Evolutionary conservation across 2,329 filamentous ascomycete genomes (phyloP).

Genomic region (Microcyclospora pomicola): DNA sequence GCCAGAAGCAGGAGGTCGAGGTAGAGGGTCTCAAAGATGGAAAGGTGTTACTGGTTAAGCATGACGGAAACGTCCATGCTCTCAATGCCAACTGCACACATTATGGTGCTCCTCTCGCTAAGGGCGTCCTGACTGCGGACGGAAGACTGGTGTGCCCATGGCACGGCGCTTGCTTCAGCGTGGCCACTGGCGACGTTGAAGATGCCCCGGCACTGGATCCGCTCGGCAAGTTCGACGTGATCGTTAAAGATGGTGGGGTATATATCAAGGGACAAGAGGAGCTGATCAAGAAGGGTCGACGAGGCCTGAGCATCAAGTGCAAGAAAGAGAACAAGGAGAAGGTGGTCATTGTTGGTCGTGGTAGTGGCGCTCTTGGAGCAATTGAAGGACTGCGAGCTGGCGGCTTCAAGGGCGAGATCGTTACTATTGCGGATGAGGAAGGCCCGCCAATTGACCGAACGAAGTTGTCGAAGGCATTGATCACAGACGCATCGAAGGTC

Average conservation of each 20-base stretch:
- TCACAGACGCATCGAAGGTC: constrained; percentile 67
- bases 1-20: constrained; percentile 78
- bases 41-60: constrained; percentile 76
- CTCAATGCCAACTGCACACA: constrained; percentile 74
- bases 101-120: constrained; percentile 79
- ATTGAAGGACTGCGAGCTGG: constrained; percentile 71
- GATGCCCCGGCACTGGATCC: constrained; percentile 83
- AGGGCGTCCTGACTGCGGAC: constrained; percentile 68
- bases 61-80: constrained; percentile 62
- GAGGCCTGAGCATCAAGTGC: constrained; percentile 63
- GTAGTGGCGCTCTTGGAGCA: constrained; percentile 68
- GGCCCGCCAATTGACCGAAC: constrained; percentile 74
- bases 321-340: constrained; percentile 44
- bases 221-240: constrained; percentile 68
- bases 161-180: constrained; percentile 95
- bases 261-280: constrained; percentile 73
- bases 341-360: constrained; percentile 75
- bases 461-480: constrained; percentile 86
- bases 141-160: constrained; percentile 86
- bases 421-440: constrained; percentile 70
- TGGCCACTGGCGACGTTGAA: constrained; percentile 81
- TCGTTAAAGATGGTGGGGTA: constrained; percentile 67
- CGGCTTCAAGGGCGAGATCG: constrained; percentile 68
- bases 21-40: constrained; percentile 77
- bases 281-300: constrained; percentile 60